phyloP scores from a whole-genome alignment of 129 eudicot genomes.

The Flaveria brownii region DNA sequence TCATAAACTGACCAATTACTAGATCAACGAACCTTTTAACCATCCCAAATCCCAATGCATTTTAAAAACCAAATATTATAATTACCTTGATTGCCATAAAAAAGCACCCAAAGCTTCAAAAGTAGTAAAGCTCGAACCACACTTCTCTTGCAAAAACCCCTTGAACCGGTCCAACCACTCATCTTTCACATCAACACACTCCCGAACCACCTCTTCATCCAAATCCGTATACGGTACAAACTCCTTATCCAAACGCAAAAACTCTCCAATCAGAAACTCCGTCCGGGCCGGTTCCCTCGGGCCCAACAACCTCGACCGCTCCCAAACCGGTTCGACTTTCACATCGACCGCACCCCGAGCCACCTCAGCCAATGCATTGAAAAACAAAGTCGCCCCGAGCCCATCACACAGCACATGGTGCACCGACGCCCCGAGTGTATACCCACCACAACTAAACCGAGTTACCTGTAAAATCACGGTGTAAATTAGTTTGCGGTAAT shows the following conservation, averaged over 20 bases:
- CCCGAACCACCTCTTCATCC: constrained; percentile 46
- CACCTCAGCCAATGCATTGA: constrained; percentile 67
- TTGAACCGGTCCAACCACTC: constrained; percentile 73
- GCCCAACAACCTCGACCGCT: constrained; percentile 55
- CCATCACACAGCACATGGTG: constrained; percentile 76
- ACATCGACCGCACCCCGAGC: constrained; percentile 55
- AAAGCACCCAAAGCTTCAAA: constrained; percentile 87
- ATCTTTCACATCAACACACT: constrained; percentile 54
- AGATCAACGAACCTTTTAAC: no score
- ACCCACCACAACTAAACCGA: constrained; percentile 67
- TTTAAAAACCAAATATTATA: no score
- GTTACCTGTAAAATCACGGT: constrained; percentile 51
- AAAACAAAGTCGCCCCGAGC: constrained; percentile 60
- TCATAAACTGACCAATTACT: no score
- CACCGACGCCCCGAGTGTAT: constrained; percentile 62
- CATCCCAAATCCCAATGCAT: no score
- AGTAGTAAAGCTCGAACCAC: constrained; percentile 68
- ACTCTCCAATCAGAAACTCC: constrained; percentile 50
- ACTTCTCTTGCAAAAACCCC: constrained; percentile 39
- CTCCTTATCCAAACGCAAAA: constrained; percentile 47
- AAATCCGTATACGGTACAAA: constrained; percentile 47
- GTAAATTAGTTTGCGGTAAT: no score
- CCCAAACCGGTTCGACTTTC: constrained; percentile 70
- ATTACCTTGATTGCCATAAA: constrained; percentile 78
- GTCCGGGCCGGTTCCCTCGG: constrained; percentile 63